Conservation (phyloP, 2,329 filamentous ascomycete species). For the Pseudovirgaria hyperparasitica region DNA sequence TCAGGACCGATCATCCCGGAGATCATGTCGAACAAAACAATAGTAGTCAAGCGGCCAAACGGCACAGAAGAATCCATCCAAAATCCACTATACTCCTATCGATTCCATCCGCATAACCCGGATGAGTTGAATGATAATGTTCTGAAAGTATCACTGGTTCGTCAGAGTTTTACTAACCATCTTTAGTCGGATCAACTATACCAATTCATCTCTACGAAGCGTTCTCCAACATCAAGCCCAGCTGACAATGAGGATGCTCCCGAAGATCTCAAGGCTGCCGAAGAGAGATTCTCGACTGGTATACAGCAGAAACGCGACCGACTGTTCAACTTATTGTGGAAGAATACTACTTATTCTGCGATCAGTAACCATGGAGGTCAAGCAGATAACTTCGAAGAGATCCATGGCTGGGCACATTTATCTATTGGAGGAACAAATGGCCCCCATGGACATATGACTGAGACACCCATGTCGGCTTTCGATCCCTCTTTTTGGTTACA, state of each 20-base stretch:
- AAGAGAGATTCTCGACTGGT: too few relatives aligned
- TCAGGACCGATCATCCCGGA: constrained; percentile 16
- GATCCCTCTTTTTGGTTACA: constrained; percentile 73
- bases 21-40: too few relatives aligned
- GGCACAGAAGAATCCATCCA: constrained; percentile 18
- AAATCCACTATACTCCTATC: constrained; percentile 32
- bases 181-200: constrained; percentile 1
- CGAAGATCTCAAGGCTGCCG: too few relatives aligned
- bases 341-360: too few relatives aligned
- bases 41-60: constrained; percentile 21
- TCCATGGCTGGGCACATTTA: constrained; percentile 38
- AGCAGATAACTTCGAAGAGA: constrained; percentile 45
- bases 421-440: constrained; percentile 44
- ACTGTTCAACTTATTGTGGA: too few relatives aligned
- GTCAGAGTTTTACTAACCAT: background rate
- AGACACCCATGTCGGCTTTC: constrained; percentile 62
- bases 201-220: constrained; percentile 33
- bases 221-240: constrained; percentile 44
- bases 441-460: constrained; percentile 32
- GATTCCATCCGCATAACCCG: constrained; percentile 40
- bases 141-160: constrained; percentile 16
- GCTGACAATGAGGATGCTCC: too few relatives aligned
- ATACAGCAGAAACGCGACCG: too few relatives aligned
- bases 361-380: too few relatives aligned
- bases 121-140: constrained; percentile 46